phyloP scores from a whole-genome alignment of 257 asterid genomes.

The Gynochthodes officinalis region DNA sequence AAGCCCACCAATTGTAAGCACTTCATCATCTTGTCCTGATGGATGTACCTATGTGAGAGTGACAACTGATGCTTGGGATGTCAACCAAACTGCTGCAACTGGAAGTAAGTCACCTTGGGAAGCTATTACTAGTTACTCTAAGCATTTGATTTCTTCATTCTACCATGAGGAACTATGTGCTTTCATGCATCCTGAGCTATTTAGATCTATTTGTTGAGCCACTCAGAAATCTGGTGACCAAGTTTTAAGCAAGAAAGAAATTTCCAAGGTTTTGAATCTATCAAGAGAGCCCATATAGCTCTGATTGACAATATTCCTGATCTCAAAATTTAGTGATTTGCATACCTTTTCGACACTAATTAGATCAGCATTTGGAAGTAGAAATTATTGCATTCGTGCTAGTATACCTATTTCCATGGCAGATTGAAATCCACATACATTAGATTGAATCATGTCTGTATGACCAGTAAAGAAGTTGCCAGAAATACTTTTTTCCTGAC shows the following conservation, averaged over 20 bases:
- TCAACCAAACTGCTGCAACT: slow-evolving; percentile 28
- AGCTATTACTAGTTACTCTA: slow-evolving; percentile 62
- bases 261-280: slow-evolving; percentile 44
- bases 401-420: too few relatives aligned
- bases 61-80: slow-evolving; percentile 30
- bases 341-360: slow-evolving; percentile 20
- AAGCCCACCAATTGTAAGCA: slow-evolving; percentile 24
- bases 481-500: too few relatives aligned
- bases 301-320: slow-evolving; percentile 10
- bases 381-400: slow-evolving; percentile 71
- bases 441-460: too few relatives aligned
- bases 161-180: slow-evolving; percentile 36
- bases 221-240: slow-evolving; percentile 90
- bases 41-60: slow-evolving; percentile 36
- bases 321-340: slow-evolving; percentile 12
- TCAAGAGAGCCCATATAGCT: slow-evolving; percentile 48
- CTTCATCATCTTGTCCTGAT: slow-evolving; percentile 27
- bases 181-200: slow-evolving; percentile 44
- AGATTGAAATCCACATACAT: too few relatives aligned
- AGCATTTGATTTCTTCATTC: slow-evolving; percentile 44
- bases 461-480: too few relatives aligned
- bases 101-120: slow-evolving; percentile 69
- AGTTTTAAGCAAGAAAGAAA: slow-evolving; percentile 77
- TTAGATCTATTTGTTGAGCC: slow-evolving; percentile 66
- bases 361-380: slow-evolving; percentile 21